phyloP scores from a whole-genome alignment of 495 filamentous ascomycete species.

The Aspergillus indologenus region DNA sequence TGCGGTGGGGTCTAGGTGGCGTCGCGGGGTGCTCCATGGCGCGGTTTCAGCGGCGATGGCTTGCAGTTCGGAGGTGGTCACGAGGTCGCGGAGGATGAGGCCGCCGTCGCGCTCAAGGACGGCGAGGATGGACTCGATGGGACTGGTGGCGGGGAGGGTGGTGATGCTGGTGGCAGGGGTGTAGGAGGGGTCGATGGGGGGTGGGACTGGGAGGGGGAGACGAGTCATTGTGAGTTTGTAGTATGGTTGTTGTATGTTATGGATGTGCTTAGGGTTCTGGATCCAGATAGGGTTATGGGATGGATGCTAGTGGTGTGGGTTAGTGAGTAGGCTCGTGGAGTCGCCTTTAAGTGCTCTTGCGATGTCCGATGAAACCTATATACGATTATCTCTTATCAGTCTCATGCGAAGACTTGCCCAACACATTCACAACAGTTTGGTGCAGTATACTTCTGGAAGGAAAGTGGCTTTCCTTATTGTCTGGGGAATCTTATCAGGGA shows the following conservation, averaged over 20 bases:
- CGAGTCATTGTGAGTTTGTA: conserved; percentile 7
- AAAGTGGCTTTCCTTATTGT: too few species aligned
- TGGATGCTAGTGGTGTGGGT: too few species aligned
- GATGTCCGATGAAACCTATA: too few species aligned
- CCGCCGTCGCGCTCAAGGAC: conserved; percentile 33
- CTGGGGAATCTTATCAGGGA: background rate
- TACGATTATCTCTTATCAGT: too few species aligned
- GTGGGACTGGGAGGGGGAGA: conserved; percentile 7
- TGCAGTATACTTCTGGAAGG: too few species aligned
- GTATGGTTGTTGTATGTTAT: background rate
- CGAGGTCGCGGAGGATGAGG: conserved; percentile 28
- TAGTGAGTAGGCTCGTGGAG: too few species aligned
- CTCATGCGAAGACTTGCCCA: too few species aligned
- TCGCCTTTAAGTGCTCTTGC: too few species aligned
- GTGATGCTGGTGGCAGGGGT: conserved; percentile 9
- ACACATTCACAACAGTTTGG: too few species aligned
- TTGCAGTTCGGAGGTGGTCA: conserved; percentile 13
- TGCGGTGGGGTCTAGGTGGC: background rate
- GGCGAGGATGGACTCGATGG: conserved; percentile 29
- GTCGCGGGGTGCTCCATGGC: conserved; percentile 12
- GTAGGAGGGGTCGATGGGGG: conserved; percentile 17
- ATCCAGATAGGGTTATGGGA: too few species aligned
- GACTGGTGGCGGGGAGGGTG: conserved; percentile 17
- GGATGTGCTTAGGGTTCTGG: too few species aligned
- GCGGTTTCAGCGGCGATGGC: conserved; percentile 19